phyloP scores from a whole-genome alignment of 1,284 basidiomycete genomes.

The Chondrostereum purpureum region DNA sequence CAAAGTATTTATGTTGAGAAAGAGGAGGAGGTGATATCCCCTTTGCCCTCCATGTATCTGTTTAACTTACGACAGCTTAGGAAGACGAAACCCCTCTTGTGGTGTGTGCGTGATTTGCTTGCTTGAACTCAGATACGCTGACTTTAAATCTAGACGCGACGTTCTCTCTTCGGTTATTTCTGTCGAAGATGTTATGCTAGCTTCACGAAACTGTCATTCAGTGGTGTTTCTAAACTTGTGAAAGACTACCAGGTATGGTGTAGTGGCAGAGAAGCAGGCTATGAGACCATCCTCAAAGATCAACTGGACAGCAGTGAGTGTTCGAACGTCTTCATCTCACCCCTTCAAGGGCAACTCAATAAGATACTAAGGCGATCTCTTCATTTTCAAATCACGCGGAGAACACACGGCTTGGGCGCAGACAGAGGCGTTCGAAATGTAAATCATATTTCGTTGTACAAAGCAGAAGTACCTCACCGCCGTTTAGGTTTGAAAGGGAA shows the following conservation, averaged over 20 bases:
- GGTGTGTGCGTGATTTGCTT: no score
- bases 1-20: conserved; percentile 52
- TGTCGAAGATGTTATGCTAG: conserved; percentile 66
- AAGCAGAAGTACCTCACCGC: conserved; percentile 1
- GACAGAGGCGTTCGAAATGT: conserved; percentile 57
- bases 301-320: conserved; percentile 44
- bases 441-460: conserved; percentile 19
- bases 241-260: conserved; percentile 62
- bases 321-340: conserved; percentile 1
- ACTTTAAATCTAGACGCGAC: conserved; percentile 53
- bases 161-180: conserved; percentile 78
- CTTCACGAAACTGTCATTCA: conserved; percentile 68
- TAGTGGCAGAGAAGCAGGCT: conserved; percentile 38
- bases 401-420: conserved; percentile 64
- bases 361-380: conserved; percentile 34
- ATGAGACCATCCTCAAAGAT: conserved; percentile 47
- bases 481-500: conserved; percentile 58
- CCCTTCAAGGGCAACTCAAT: not conserved
- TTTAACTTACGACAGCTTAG: no score
- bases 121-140: no score
- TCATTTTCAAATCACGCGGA: conserved; percentile 57
- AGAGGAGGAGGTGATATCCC: conserved; percentile 27
- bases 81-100: no score
- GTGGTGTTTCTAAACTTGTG: conserved; percentile 55
- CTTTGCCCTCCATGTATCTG: no score